Evolutionary conservation across 768 basidiomycete species (phyloP), one percentile per base, ranked within the genome.

Genomic region (Suillus subalutaceus): DNA sequence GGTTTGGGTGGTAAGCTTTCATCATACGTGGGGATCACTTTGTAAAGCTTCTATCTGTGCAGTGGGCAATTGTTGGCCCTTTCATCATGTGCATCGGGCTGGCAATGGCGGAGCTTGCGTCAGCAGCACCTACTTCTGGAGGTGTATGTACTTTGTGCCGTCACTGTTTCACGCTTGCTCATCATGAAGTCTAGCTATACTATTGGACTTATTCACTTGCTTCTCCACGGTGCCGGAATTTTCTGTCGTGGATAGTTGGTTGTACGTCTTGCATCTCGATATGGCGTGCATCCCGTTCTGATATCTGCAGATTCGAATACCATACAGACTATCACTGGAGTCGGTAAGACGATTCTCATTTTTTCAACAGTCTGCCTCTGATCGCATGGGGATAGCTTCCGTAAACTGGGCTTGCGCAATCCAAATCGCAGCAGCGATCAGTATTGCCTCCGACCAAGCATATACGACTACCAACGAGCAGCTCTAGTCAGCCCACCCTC

Each of bases 61-160:
- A 89, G 87, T 92, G 90, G 91, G 78, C 85, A 0, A 82, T 90
- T 15, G 87, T 86, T 2, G 86, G 86, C 65, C 68, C 86, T 56
- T 87, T 90, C 73, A 86, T 91, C 61, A 72, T 89, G 8, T 79
- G 83, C 40, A 83, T 92, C 32, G 90, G 87, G 5, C 74, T 90
- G 72, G 80, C 89, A n/a, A 86, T 93, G 85, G 89, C 86, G 0
- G 90, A 91, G 70, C 79, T 90, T 15, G 90, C 53, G 9, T 55
- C 53, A 55, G 53, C 53, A 12, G 53, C 53, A 5, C 53, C 53
- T 35, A 55, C 53, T 10, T 55, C 53, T 55, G 53, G 53, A 55
- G 53, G 53, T 32, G 53, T 55, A 55, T 55, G 53, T 55, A 32
- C 53, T 32, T 55, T 2, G 8, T 7, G 16, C 4, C 1, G 53